Conservation (phyloP, 371 early-diverging fungal genomes). For the Capillidium heterosporum region DNA sequence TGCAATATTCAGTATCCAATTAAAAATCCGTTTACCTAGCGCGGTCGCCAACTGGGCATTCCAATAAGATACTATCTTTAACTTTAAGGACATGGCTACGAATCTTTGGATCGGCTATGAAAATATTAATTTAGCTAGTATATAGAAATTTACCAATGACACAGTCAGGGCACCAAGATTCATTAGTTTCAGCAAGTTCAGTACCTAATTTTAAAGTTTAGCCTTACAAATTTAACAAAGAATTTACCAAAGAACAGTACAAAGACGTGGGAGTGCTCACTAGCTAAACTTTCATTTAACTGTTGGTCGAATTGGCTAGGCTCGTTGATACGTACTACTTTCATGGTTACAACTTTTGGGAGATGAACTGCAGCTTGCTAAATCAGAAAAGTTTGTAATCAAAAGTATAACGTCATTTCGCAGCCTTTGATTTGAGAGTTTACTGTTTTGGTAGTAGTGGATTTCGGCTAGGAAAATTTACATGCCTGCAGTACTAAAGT, state of each 20-base stretch:
- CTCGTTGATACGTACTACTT: not conserved
- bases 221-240: not conserved
- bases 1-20: not conserved
- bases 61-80: conserved; percentile 18
- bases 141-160: conserved; percentile 10
- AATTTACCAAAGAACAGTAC: not conserved
- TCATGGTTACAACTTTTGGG: not conserved
- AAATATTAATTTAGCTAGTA: conserved; percentile 7
- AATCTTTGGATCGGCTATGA: conserved; percentile 23
- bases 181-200: conserved; percentile 14
- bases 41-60: conserved; percentile 26
- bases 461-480: too few species aligned
- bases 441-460: too few species aligned
- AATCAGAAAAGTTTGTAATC: too few species aligned
- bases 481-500: too few species aligned
- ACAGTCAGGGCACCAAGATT: conserved; percentile 39
- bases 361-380: too few species aligned
- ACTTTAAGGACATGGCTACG: conserved; percentile 16
- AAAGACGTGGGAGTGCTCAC: not conserved
- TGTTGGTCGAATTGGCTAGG: not conserved
- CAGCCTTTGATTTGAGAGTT: too few species aligned
- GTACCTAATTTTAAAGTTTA: conserved; percentile 3
- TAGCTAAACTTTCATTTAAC: not conserved
- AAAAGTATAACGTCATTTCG: too few species aligned
- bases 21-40: conserved; percentile 8